These are phyloP conservation scores for Termitomyces sp. DNA, from an alignment of 768 basidiomycete species.

Conservation along the genomic window DNA sequence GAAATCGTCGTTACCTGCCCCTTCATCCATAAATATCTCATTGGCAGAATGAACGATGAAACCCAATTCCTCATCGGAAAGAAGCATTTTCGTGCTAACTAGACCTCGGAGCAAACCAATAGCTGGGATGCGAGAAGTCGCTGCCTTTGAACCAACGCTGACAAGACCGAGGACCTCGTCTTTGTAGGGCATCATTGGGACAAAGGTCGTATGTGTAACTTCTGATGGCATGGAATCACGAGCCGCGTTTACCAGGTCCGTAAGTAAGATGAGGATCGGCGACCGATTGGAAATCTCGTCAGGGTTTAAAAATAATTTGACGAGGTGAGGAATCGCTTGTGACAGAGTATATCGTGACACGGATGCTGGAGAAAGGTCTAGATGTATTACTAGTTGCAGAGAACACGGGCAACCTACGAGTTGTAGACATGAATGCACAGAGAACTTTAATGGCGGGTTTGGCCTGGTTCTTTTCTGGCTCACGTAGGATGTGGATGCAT, in stretches of 20 bases:
- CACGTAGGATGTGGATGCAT: conserved; percentile 71
- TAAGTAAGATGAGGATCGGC: conserved; percentile 60
- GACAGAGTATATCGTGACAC: conserved; percentile 64
- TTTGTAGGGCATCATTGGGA: conserved; percentile 55
- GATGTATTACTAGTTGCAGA: background rate
- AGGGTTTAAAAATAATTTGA: conserved; percentile 67
- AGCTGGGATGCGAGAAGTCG: conserved; percentile 50
- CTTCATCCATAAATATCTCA: conserved; percentile 54
- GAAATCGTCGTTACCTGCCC: conserved; percentile 48
- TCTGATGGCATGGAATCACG: conserved; percentile 33
- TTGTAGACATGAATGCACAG: conserved; percentile 70
- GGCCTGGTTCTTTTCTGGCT: conserved; percentile 93
- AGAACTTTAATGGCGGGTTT: conserved; percentile 83
- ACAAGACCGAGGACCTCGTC: conserved; percentile 70
- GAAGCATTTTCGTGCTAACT: conserved; percentile 55
- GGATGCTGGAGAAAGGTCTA: conserved; percentile 41
- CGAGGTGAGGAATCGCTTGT: conserved; percentile 71
- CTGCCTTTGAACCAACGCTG: conserved; percentile 49
- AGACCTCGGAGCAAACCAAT: conserved; percentile 63
- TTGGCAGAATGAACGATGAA: conserved; percentile 76
- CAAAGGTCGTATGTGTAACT: conserved; percentile 15
- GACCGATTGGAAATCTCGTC: conserved; percentile 64
- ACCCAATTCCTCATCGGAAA: conserved; percentile 69
- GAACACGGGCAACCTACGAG: conserved; percentile 49
- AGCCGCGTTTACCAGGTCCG: conserved; percentile 56